Evolutionary conservation across 2,329 filamentous ascomycete genomes (phyloP), one percentile per base, ranked within the genome.

Genomic region (Claviceps pazoutovae): DNA sequence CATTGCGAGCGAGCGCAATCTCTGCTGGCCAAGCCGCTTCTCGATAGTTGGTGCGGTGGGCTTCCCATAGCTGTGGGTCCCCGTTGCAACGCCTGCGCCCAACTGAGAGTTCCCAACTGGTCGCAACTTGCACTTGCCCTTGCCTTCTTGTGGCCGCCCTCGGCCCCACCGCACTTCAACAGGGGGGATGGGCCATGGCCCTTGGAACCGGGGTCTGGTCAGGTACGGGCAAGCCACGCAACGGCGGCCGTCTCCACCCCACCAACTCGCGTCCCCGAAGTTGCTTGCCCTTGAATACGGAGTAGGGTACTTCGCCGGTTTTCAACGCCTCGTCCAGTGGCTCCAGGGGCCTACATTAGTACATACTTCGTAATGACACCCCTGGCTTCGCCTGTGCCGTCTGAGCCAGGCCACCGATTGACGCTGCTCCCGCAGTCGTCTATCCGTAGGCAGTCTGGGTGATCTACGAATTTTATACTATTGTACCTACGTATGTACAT

Each of bases 201-300:
- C 48, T 3, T 9, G 48, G 39, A 26, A 16, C 38, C 23, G n/a
- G 38, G 14, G 41, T 26, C 42, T 17, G n/a, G n/a, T 21, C 45
- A 50, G 49, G 49, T 14, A 50, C 49, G 49, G 19, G 26, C 49
- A 50, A 38, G 42, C 49, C 48, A 37, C 48, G 19, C 46, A 36
- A 34, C 11, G 30, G 30, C 30, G 4, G 9, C 9, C 30, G 2
- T 34, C 30, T 34, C 30, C 26, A 30, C 26, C 26, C 26, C 26
- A 30, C 26, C 26, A 30, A 30, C 26, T 30, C 8, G 26, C 26
- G 26, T 11, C 26, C 26, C 26, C 30, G 30, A 34, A 34, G 30
- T 34, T 34, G 30, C 30, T 11, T 11, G 30, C 11, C 30, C 30
- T 34, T 34, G 30, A 34, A 9, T 34, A 30, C 5, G 23, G 5